Evolutionary conservation across 1,139 yeast genomes (phyloP).

Genomic region (Pichia cactophila): DNA sequence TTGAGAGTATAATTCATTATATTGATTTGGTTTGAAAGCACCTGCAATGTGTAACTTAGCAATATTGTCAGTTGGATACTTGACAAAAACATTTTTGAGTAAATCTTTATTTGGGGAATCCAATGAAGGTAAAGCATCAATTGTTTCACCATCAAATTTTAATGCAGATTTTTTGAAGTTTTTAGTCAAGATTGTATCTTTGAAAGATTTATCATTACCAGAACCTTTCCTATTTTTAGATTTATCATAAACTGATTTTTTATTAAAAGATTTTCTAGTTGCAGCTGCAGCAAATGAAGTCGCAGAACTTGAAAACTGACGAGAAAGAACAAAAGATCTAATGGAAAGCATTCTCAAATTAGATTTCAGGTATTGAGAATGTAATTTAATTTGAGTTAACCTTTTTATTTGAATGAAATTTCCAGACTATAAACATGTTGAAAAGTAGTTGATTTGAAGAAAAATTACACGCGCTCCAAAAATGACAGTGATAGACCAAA

Average conservation of each 20-base stretch:
- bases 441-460: background rate
- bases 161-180: conserved; percentile 21
- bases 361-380: background rate
- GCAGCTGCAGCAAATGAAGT: conserved; percentile 13
- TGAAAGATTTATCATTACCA: conserved; percentile 26
- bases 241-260: conserved; percentile 18
- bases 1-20: conserved; percentile 49
- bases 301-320: conserved; percentile 11
- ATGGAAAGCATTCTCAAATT: conserved; percentile 7
- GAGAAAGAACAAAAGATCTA: conserved; percentile 3
- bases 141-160: conserved; percentile 13
- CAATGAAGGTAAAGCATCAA: conserved; percentile 17
- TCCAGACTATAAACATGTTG: background rate
- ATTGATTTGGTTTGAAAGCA: conserved; percentile 56
- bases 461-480: background rate
- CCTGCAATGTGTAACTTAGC: conserved; percentile 34
- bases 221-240: conserved; percentile 26
- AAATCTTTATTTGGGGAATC: conserved; percentile 12
- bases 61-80: conserved; percentile 17
- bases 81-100: conserved; percentile 17
- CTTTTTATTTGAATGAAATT: background rate
- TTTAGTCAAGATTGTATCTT: conserved; percentile 17
- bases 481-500: background rate
- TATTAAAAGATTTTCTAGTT: conserved; percentile 25
- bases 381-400: background rate